A percentile compares a stretch with the other conserved stretches of the same genome.
Conservation (phyloP, 192 early-diverging fungal species). For the Linderina pennispora region DNA sequence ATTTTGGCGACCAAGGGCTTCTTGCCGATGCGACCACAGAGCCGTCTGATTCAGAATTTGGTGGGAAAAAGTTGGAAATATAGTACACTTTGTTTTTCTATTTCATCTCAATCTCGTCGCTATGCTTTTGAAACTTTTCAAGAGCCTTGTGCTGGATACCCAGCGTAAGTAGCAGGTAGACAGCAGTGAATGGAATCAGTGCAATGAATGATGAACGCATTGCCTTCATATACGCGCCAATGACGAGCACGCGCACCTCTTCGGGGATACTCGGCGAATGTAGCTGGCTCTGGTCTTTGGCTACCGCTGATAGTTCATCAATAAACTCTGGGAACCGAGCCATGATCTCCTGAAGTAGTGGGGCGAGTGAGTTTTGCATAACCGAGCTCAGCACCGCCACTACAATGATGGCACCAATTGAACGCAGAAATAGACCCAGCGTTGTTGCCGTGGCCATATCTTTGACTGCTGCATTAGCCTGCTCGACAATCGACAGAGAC, state of each 20-base stretch:
- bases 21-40: too few species aligned
- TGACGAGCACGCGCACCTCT: slow-evolving; percentile 15
- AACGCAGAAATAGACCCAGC: slow-evolving; percentile 13
- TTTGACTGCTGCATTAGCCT: slow-evolving; percentile 2
- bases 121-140: slow-evolving; percentile 11
- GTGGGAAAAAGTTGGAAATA: too few species aligned
- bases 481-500: slow-evolving; percentile 9
- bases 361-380: neutral
- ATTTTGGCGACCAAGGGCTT: too few species aligned
- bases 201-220: slow-evolving; percentile 34
- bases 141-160: slow-evolving; percentile 18
- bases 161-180: slow-evolving; percentile 7
- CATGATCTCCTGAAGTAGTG: neutral
- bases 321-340: slow-evolving; percentile 3
- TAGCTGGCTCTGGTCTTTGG: slow-evolving; percentile 17
- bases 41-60: too few species aligned
- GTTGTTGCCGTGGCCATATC: slow-evolving; percentile 9
- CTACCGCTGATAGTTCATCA: neutral
- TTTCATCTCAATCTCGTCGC: too few species aligned
- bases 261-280: slow-evolving; percentile 18
- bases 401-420: slow-evolving; percentile 7
- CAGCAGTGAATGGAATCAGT: slow-evolving; percentile 28
- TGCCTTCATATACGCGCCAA: slow-evolving; percentile 29
- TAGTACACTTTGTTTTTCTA: too few species aligned
- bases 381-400: slow-evolving; percentile 20